Evolutionary conservation across 441 rosid species (phyloP).

Genomic region (Iberis amara): DNA sequence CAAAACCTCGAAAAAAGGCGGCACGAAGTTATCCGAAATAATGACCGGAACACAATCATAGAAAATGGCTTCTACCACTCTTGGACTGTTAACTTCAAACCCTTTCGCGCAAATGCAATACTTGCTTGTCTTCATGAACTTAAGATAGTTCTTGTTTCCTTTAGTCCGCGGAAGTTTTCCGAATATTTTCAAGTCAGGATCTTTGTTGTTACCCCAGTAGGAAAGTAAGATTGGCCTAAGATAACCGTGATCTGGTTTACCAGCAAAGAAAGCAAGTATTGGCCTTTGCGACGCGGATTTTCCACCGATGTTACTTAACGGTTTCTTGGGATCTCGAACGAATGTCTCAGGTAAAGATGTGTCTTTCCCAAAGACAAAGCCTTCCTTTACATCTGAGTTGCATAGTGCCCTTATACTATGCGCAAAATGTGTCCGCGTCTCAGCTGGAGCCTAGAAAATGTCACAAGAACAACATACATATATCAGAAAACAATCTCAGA

Average conservation of each 20-base stretch:
- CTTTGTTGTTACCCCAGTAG: conserved; percentile 54
- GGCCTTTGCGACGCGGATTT: conserved; percentile 55
- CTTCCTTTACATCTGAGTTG: conserved; percentile 74
- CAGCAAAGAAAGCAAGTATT: conserved; percentile 79
- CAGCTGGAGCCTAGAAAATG: conserved; percentile 59
- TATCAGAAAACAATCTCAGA: conserved; percentile 8
- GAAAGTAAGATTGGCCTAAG: conserved; percentile 63
- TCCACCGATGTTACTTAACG: conserved; percentile 60
- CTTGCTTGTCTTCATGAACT: conserved; percentile 35
- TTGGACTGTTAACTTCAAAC: conserved; percentile 34
- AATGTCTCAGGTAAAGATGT: conserved; percentile 71
- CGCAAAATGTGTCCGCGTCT: conserved; percentile 47
- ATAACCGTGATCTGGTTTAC: conserved; percentile 62
- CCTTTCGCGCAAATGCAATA: conserved; percentile 36
- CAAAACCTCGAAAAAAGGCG: conserved; percentile 69
- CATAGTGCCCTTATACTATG: conserved; percentile 74
- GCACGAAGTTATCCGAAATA: conserved; percentile 79
- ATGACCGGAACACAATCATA: conserved; percentile 83
- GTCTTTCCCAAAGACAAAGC: conserved; percentile 71
- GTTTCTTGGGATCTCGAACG: conserved; percentile 46
- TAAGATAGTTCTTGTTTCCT: conserved; percentile 32
- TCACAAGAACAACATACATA: not conserved
- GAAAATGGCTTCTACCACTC: conserved; percentile 85
- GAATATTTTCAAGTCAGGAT: conserved; percentile 34
- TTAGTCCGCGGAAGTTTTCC: conserved; percentile 30